Evolutionary conservation across 106 monocot genomes (phyloP).

Genomic region (Platanthera guangdongensis): DNA sequence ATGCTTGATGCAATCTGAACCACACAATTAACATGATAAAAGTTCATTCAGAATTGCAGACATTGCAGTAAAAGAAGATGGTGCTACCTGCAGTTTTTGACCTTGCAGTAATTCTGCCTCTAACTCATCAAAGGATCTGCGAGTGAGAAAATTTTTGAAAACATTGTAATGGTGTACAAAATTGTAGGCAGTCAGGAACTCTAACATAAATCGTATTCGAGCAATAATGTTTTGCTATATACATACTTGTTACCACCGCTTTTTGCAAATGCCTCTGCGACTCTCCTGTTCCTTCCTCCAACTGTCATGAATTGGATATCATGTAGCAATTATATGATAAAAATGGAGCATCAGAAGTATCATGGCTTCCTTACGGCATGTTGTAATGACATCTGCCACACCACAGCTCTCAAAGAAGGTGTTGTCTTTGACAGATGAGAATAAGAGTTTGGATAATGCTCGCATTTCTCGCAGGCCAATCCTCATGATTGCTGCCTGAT

Average conservation of each 20-base stretch:
- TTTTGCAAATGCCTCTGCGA: slow-evolving; percentile 85
- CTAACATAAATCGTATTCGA: not conserved
- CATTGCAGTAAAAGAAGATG: not conserved
- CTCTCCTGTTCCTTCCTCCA: slow-evolving; percentile 84
- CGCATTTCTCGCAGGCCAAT: slow-evolving; percentile 87
- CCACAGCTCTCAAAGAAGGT: slow-evolving; percentile 98
- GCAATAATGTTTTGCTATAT: slow-evolving; percentile 2
- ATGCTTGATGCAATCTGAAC: too few species aligned
- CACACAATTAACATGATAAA: not conserved
- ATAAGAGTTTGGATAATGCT: slow-evolving; percentile 74
- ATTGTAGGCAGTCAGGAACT: not conserved
- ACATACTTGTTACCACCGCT: slow-evolving; percentile 60
- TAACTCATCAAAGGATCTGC: slow-evolving; percentile 76
- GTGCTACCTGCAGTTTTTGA: slow-evolving; percentile 79
- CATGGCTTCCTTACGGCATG: slow-evolving; percentile 52
- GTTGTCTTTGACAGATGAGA: slow-evolving; percentile 71
- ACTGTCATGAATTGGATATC: slow-evolving; percentile 28
- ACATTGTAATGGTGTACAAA: not conserved
- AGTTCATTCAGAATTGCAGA: not conserved
- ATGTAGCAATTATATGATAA: not conserved
- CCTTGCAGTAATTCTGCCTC: slow-evolving; percentile 76
- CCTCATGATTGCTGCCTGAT: slow-evolving; percentile 93
- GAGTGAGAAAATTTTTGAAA: not conserved
- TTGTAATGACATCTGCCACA: slow-evolving; percentile 81
- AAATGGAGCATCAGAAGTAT: not conserved